Conservation (phyloP, 2,329 filamentous ascomycete species). For the Aureobasidium subglaciale region DNA sequence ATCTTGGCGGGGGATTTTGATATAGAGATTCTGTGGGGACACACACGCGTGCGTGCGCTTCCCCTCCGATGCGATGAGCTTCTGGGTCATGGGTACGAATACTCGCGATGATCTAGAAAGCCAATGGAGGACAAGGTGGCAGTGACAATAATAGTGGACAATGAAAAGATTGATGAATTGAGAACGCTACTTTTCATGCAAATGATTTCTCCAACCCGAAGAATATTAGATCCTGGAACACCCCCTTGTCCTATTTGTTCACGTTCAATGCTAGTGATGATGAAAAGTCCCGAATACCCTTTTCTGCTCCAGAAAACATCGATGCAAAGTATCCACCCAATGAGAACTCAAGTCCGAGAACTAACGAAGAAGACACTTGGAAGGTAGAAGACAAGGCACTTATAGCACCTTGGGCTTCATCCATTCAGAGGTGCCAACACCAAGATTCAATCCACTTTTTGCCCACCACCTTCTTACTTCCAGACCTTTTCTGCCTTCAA, state of each 20-base stretch:
- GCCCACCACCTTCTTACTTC: constrained; percentile 83
- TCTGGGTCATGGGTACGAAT: too few species aligned
- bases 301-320: neutral
- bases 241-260: neutral
- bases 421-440: constrained; percentile 80
- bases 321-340: neutral
- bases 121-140: too few species aligned
- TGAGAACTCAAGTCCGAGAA: neutral
- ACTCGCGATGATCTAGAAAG: too few species aligned
- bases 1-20: too few species aligned
- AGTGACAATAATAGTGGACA: too few species aligned
- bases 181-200: neutral
- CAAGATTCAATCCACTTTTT: constrained; percentile 70
- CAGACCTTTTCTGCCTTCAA: constrained; percentile 60
- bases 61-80: too few species aligned
- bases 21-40: too few species aligned
- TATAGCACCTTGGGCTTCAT: constrained; percentile 65
- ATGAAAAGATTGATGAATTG: too few species aligned
- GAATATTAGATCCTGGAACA: neutral
- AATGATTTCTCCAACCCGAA: neutral
- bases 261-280: neutral
- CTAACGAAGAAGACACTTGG: neutral
- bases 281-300: neutral
- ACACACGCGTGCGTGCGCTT: too few species aligned
- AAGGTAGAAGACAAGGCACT: neutral